A percentile compares a stretch with the other conserved stretches of the same genome.
Evolutionary conservation across 441 rosid species (phyloP).

Genomic region (Eruca vesicaria): DNA sequence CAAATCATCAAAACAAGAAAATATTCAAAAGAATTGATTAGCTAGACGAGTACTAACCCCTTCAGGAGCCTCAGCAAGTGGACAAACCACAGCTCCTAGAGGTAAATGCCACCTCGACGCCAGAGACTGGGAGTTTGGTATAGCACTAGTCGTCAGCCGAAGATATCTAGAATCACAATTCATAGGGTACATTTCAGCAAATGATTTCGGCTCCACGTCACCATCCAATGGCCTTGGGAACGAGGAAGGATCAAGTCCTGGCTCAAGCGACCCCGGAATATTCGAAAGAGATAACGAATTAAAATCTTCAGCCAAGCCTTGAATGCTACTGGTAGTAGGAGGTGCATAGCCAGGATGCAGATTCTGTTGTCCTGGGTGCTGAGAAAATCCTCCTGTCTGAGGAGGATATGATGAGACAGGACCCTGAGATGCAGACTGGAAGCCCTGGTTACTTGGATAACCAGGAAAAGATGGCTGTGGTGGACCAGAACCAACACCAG

Average conservation of each 20-base stretch:
- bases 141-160: slow-evolving; percentile 83
- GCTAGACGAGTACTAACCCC: slow-evolving; percentile 65
- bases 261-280: slow-evolving; percentile 79
- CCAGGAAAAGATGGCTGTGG: slow-evolving; percentile 66
- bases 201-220: slow-evolving; percentile 75
- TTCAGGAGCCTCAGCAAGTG: slow-evolving; percentile 93
- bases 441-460: slow-evolving; percentile 53
- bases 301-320: slow-evolving; percentile 87
- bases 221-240: slow-evolving; percentile 96
- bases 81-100: slow-evolving; percentile 98
- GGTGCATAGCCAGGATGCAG: slow-evolving; percentile 61
- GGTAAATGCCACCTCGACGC: slow-evolving; percentile 98
- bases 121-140: slow-evolving; percentile 92
- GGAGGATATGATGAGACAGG: slow-evolving; percentile 59
- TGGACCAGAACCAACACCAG: slow-evolving; percentile 41
- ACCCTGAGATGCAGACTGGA: slow-evolving; percentile 60
- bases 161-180: slow-evolving; percentile 85
- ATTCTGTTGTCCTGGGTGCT: slow-evolving; percentile 55
- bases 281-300: slow-evolving; percentile 72
- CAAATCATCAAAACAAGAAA: slow-evolving; percentile 14
- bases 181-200: slow-evolving; percentile 64
- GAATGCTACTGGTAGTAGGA: slow-evolving; percentile 64
- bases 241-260: slow-evolving; percentile 71
- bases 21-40: background rate
- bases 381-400: slow-evolving; percentile 56